Evolutionary conservation across 2,329 filamentous ascomycete species (phyloP).

Genomic region (Cercospora zeina): DNA sequence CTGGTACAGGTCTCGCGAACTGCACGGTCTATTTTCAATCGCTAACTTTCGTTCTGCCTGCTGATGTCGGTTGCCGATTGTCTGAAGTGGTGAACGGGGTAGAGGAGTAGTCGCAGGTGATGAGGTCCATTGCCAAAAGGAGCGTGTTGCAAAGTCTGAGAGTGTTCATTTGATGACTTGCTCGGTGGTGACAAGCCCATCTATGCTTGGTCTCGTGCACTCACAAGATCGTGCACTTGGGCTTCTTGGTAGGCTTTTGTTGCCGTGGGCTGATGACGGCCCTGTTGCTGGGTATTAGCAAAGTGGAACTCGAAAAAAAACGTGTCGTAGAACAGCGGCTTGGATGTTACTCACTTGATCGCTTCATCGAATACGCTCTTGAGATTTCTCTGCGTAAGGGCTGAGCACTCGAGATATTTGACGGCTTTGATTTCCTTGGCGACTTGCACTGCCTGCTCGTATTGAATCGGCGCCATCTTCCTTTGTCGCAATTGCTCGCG

Average conservation of each 20-base stretch:
- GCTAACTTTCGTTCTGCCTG: constrained; percentile 15
- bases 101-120: constrained; percentile 1
- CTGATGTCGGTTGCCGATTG: constrained; percentile 7
- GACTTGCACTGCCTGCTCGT: constrained; percentile 83
- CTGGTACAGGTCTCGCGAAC: constrained; percentile 15
- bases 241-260: constrained; percentile 60
- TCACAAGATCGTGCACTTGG: constrained; percentile 69
- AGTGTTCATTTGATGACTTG: constrained; percentile 16
- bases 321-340: background rate
- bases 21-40: constrained; percentile 13
- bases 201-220: constrained; percentile 1
- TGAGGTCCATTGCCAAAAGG: constrained; percentile 7
- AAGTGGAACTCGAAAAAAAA: background rate
- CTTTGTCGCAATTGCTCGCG: constrained; percentile 80
- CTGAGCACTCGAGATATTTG: constrained; percentile 98
- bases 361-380: constrained; percentile 99
- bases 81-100: background rate
- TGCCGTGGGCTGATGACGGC: constrained; percentile 71
- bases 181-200: background rate
- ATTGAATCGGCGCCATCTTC: constrained; percentile 96
- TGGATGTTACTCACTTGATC: constrained; percentile 70
- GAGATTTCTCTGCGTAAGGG: constrained; percentile 90
- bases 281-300: constrained; percentile 46
- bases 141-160: constrained; percentile 15
- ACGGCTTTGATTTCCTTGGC: constrained; percentile 93